Base-by-base conservation (phyloP, 2,329 filamentous ascomycete species). In the Colletotrichum sp. region DNA sequence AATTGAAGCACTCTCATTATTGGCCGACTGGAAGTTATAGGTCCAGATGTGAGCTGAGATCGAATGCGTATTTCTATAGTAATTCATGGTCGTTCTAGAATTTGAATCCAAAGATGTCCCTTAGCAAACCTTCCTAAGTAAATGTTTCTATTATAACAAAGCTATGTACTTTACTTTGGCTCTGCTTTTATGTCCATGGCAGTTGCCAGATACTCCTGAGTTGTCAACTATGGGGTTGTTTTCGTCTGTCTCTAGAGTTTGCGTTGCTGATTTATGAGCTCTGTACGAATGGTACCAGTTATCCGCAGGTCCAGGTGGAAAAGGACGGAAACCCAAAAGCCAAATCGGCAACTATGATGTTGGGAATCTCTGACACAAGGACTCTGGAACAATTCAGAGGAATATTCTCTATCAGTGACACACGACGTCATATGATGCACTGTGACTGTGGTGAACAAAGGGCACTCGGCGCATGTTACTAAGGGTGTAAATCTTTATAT, bases 101-200 rank as follows among this genome's bases (percentile, higher is more conserved):
- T n/a, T n/a, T 48, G 3, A n/a, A n/a, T n/a, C 3, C 1, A 3
- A 3, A 48, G 6, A 48, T 48, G 39, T 1, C 0, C 39, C 18
- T 48, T n/a, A 3, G 3, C 39, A 48, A n/a, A 5, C 1, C 3
- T n/a, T n/a, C 5, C 9, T 16, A 48, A n/a, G 4, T 6, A 48
- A 9, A n/a, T n/a, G 5, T 12, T 12, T 6, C 18, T 6, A 12
- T n/a, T 0, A 48, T 6, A 48, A n/a, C 1, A 48, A 6, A 48
- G 18, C 39, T 3, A 48, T 12, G 39, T n/a, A 48, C 16, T n/a
- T 18, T n/a, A 48, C 39, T 43, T 43, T n/a, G 18, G 18, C 39
- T 18, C 16, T 43, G 18, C 39, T 48, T 9, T n/a, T 6, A 10
- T 43, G 18, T 18, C 8, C 8, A 43, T 43, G 8, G 39, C 18